Evolutionary conservation across 2,329 filamentous ascomycete species (phyloP).

Genomic region (Mariannaea sp.): DNA sequence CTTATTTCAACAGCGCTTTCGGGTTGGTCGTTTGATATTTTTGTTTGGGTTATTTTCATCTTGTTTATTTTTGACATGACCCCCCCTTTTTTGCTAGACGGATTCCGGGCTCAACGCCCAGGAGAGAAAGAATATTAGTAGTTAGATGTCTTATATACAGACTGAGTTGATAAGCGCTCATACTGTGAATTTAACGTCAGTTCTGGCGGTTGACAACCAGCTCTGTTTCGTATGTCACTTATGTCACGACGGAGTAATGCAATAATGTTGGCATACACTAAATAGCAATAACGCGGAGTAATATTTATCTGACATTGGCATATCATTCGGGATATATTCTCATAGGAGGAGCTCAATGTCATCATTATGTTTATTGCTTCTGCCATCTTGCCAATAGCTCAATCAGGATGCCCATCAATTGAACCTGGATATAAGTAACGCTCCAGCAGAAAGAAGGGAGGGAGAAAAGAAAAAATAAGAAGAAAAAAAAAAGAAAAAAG

Average conservation of each 20-base stretch:
- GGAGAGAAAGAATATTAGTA: slow-evolving; percentile 24
- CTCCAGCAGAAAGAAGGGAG: no score
- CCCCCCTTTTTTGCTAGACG: slow-evolving; percentile 32
- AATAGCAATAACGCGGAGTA: neutral
- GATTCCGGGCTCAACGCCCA: slow-evolving; percentile 41
- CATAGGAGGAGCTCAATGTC: no score
- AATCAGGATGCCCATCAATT: slow-evolving; percentile 9
- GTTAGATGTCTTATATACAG: no score
- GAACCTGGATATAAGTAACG: neutral
- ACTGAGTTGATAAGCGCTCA: no score
- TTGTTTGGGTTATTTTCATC: no score
- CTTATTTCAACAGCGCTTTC: slow-evolving; percentile 25
- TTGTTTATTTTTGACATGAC: slow-evolving; percentile 10
- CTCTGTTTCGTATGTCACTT: no score
- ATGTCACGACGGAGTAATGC: no score
- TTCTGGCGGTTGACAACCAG: no score
- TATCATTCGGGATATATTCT: no score
- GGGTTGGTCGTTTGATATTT: slow-evolving; percentile 5
- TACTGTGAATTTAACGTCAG: no score
- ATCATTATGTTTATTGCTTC: no score
- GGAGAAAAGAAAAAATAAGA: slow-evolving; percentile 11
- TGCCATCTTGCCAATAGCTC: neutral
- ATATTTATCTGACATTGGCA: neutral
- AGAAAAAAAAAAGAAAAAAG: slow-evolving; percentile 2
- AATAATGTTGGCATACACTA: neutral